Base-by-base conservation (phyloP, 768 basidiomycete genomes). In the Calocera cornea region DNA sequence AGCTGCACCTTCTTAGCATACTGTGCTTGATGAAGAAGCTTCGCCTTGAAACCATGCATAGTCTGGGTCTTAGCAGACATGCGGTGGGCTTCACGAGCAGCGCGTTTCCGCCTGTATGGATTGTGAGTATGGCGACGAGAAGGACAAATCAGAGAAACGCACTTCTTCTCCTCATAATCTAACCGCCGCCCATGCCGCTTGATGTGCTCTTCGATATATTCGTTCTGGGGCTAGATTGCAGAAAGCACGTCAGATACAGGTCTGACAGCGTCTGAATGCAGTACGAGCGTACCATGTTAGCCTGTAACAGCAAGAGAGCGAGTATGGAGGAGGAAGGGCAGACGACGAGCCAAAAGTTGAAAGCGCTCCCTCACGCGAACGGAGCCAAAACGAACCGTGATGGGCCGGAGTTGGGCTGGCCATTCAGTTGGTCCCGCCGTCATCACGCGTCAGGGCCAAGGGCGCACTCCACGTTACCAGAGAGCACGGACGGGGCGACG, bases 131-230 rank as follows among this genome's bases (percentile, higher is more conserved):
- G n/a, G n/a, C 64, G 19, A 34, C 38, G 36, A 54, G 66, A 38
- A 63, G 12, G 34, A 41, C 41, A 34, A 19, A 63, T 34, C 3
- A 22, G 12, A 24, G 31, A 7, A 16, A 80, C 90, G 72, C 76
- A 95, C 92, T 89, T 95, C 74, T 87, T 85, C 81, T 99, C 97
- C 78, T 89, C 94, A 78, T 95, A 86, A 81, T 99, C 95, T 81
- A 97, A 80, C 75, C 94, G 86, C 72, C 94, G 85, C 75, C 95
- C 95, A 84, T 97, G 91, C 65, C 93, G 88, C 80, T 92, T 94
- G 77, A 97, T 95, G 75, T 92, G 90, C 81, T 99, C 95, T 78
- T 98, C 95, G 78, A 99, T 98, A 77, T 98, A 97, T 77, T 97
- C 95, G 83, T 98, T 98, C 92, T 99, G 66, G 36, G 66, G 66